Evolutionary conservation across 1,284 basidiomycete genomes (phyloP).

Genomic region (Ganoderma lucidum): DNA sequence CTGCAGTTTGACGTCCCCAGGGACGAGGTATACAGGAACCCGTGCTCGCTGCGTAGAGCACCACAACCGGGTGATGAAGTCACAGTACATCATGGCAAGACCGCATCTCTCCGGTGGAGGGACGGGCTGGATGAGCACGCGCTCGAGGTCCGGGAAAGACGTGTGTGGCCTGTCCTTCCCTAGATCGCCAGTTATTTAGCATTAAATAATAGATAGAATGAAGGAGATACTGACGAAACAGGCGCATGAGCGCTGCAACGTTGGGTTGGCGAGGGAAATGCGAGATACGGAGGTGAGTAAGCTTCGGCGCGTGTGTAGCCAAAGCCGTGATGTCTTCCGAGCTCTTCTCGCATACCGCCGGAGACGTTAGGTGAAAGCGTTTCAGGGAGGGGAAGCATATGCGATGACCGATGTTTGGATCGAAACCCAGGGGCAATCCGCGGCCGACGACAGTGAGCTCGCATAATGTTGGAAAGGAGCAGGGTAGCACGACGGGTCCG

Average conservation of each 20-base stretch:
- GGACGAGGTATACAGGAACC: slow-evolving; percentile 10
- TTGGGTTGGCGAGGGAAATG: slow-evolving; percentile 4
- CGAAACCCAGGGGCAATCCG: background rate
- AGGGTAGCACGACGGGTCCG: background rate
- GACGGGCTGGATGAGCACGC: slow-evolving; percentile 9
- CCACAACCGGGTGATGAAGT: slow-evolving; percentile 6
- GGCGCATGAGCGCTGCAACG: background rate
- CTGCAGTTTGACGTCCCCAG: background rate
- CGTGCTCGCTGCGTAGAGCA: background rate
- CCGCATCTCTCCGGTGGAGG: background rate
- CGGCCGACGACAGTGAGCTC: background rate
- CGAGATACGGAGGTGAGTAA: slow-evolving; percentile 10
- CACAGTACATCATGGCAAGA: background rate
- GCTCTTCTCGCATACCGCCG: background rate
- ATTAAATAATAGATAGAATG: background rate
- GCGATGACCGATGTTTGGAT: background rate
- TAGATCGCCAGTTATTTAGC: background rate
- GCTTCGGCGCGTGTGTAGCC: background rate
- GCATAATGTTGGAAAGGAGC: slow-evolving; percentile 1
- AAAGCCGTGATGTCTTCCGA: background rate
- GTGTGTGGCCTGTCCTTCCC: background rate
- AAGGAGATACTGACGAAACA: background rate
- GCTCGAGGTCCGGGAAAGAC: background rate
- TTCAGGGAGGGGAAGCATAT: background rate
- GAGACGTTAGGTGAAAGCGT: background rate